Conservation (phyloP, 1,284 basidiomycete genomes). For the Pseudozyma sp. region DNA sequence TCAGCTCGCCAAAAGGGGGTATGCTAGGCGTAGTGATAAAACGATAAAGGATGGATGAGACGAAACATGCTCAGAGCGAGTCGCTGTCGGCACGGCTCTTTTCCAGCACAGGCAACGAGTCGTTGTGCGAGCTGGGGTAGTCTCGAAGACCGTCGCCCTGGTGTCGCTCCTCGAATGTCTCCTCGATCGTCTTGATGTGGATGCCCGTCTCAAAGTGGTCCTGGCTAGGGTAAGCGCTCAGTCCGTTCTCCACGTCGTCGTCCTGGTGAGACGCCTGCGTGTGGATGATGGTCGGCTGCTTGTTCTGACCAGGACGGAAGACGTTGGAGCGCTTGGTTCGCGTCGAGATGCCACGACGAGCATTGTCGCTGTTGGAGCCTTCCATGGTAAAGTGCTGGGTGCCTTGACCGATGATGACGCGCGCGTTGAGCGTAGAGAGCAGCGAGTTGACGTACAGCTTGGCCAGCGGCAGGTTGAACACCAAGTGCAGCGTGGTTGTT, state of each 20-base stretch:
- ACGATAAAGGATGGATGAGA: too few species aligned
- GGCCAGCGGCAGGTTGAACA: conserved; percentile 64
- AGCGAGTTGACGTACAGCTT: conserved; percentile 67
- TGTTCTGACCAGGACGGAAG: conserved; percentile 41
- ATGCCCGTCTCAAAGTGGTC: conserved; percentile 48
- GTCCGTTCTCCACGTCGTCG: conserved; percentile 32
- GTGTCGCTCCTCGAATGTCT: conserved; percentile 57
- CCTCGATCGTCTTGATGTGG: conserved; percentile 60
- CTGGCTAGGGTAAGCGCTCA: conserved; percentile 23
- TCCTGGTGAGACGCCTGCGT: conserved; percentile 34
- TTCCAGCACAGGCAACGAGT: conserved; percentile 39
- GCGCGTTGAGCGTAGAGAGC: conserved; percentile 64
- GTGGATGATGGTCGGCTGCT: conserved; percentile 47
- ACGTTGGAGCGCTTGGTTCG: conserved; percentile 42
- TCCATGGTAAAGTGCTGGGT: conserved; percentile 51
- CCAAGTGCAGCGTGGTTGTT: conserved; percentile 56
- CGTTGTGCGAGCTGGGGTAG: conserved; percentile 50
- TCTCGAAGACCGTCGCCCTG: conserved; percentile 29
- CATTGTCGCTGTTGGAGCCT: conserved; percentile 40
- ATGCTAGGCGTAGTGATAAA: background rate
- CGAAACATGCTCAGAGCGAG: conserved; percentile 19
- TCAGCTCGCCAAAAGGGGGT: background rate
- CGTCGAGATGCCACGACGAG: conserved; percentile 35
- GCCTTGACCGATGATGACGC: conserved; percentile 36
- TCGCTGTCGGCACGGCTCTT: conserved; percentile 36